Percentiles rank a stretch among this genome's conserved stretches.
Conservation (phyloP, 1,284 basidiomycete genomes). For the Ceraceosorus bombacis region DNA sequence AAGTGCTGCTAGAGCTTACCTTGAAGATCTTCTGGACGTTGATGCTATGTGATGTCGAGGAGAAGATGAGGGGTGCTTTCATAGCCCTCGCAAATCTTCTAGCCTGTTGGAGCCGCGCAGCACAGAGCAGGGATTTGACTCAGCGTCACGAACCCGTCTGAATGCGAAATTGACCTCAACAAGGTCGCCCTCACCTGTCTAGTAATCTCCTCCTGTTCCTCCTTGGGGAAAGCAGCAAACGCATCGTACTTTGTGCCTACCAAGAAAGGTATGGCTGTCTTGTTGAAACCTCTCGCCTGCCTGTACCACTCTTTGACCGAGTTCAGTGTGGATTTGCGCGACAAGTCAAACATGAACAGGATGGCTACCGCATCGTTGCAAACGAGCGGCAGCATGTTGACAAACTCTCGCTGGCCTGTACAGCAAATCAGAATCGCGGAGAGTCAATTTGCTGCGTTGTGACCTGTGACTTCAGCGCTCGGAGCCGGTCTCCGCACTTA, state of each 20-base stretch:
- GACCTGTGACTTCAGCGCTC: too few species aligned
- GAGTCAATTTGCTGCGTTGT: too few species aligned
- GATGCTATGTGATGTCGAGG: constrained; percentile 92
- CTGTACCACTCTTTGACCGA: constrained; percentile 99
- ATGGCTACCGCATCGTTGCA: constrained; percentile 96
- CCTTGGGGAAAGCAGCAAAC: constrained; percentile 86
- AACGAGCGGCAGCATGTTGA: constrained; percentile 95
- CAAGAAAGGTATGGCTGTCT: constrained; percentile 47
- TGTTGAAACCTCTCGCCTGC: constrained; percentile 95
- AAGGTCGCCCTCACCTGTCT: constrained; percentile 60
- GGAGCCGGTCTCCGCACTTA: background rate
- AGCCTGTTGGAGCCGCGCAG: constrained; percentile 13
- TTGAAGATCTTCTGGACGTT: constrained; percentile 77
- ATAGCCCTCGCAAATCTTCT: constrained; percentile 94
- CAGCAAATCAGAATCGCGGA: background rate
- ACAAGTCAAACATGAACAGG: constrained; percentile 98
- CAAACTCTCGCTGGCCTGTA: constrained; percentile 84
- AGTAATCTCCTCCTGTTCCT: constrained; percentile 98
- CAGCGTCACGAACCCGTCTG: too few species aligned
- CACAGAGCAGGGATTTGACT: too few species aligned
- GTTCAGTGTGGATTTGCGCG: constrained; percentile 90
- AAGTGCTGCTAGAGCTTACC: constrained; percentile 72
- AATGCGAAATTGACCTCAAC: too few species aligned
- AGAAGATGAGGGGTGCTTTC: constrained; percentile 97
- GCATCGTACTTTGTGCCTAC: constrained; percentile 98